Base-by-base conservation (phyloP, 306 rosid genomes). In the Malus domestica region DNA sequence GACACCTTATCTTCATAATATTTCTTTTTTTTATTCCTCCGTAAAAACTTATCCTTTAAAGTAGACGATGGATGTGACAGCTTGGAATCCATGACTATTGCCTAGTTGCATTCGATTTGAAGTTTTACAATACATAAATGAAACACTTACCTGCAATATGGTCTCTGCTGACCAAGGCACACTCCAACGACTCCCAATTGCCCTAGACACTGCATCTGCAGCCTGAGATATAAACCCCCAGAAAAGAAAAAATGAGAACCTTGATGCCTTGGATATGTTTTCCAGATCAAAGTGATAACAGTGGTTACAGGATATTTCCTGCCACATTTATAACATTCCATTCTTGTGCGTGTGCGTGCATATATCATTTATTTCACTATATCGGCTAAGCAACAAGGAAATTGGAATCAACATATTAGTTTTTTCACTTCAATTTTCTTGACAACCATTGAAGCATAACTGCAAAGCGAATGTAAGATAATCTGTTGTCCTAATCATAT, bases 101-200 rank as follows among this genome's bases (percentile, higher is more conserved):
- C 29, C 59, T 62, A 61, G 12, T 44, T 20, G 3, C 62, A 25
- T 44, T 38, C 16, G 16, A 58, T 5, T 35, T 23, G n/a, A 78
- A 65, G 8, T 15, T 82, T 77, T 33, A 57, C n/a, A 14, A 13
- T 55, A 62, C 68, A 61, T 29, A 49, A 67, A 55, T 81, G 65
- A 73, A 72, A 42, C 32, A 73, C 90, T 82, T 82, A 87, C 98
- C 86, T 88, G 96, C 70, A 96, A 57, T 84, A 96, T 96, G 81
- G 98, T 96, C 83, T 87, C 82, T 42, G 90, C 97, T 58, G 83
- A 80, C 98, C 99, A 95, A 13, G 99, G 98, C 79, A 95, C 98
- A 81, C 85, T 86, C 99, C 99, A 96, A 58, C 80, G 85, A 60
- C 82, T 42, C 46, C 93, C 96, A 78, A 92, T 72, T 68, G 83